These are phyloP conservation scores for Daucus carota DNA, from an alignment of 129 eudicot species.

Conservation along the genomic window DNA sequence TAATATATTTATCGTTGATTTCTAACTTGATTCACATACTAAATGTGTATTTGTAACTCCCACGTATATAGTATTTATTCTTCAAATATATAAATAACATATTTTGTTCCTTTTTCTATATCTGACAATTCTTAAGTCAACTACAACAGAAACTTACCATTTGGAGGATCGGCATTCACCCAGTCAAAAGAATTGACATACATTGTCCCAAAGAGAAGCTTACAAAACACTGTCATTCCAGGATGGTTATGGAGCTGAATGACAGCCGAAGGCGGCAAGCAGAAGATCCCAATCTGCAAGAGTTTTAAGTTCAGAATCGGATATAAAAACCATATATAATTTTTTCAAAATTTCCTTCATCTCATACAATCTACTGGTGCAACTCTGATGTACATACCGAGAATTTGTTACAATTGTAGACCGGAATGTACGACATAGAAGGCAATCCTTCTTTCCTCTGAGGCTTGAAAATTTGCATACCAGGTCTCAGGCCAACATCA, in stretches of 20 bases:
- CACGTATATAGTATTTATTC: no score
- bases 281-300: constrained; percentile 77
- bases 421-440: constrained; percentile 52
- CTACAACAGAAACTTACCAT: constrained; percentile 18
- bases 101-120: no score
- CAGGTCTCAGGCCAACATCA: constrained; percentile 61
- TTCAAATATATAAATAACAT: no score
- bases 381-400: constrained; percentile 39
- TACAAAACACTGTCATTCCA: constrained; percentile 88
- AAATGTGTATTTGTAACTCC: no score
- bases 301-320: no score
- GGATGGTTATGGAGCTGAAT: constrained; percentile 90
- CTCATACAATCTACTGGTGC: neutral
- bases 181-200: constrained; percentile 80
- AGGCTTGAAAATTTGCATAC: constrained; percentile 52
- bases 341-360: neutral
- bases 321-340: no score
- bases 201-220: constrained; percentile 84
- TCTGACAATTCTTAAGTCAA: neutral
- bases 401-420: constrained; percentile 67
- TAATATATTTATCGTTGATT: no score
- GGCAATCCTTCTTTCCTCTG: constrained; percentile 30
- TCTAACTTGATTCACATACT: no score
- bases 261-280: constrained; percentile 79
- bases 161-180: constrained; percentile 36